Base-by-base conservation (phyloP, 2,329 filamentous ascomycete genomes). In the Xylariaceae sp. region DNA sequence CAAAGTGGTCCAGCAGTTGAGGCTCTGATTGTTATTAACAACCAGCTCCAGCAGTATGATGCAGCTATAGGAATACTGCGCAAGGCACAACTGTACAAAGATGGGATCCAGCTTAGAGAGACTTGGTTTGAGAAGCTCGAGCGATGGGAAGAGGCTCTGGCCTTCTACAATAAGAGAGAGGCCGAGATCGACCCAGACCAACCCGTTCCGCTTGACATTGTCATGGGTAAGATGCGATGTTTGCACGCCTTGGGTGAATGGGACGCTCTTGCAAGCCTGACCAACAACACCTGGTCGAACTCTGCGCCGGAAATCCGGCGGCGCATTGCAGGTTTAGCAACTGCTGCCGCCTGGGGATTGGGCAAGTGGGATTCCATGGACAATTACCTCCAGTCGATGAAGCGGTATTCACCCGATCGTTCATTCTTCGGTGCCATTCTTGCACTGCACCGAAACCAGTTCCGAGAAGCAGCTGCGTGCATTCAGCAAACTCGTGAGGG, bases 171-270 rank as follows among this genome's bases (percentile, higher is more conserved):
- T 55, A 84, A 88, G 59, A 85, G 91, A 34, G 91, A 96, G 56
- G 67, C 72, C 38, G 83, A 89, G 51, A 74, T 88, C 22, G 71
- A 73, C 0, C 64, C 69, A 2, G 75, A 79, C 42, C 68, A 76
- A 45, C 61, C 70, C 1, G 67, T 72, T 0, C 89, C 89, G 0
- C 89, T 98, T 46, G 93, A 97, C 45, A 89, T 98, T 40, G 89
- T 95, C 26, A 97, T 98, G 90, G 93, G 93, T 52, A 98, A 98
- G 68, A 98, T 99, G 93, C 83, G 93, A 36, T 99, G 93, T 74
- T 70, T 97, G 49, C 93, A 99, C 62, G 94, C 93, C 8, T 75
- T 99, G 28, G 93, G 93, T 47, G 93, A 99, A 64, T 99, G 93
- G 93, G 94, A 97, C 53, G 82, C 89, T 3, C 74, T 99, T 13